Evolutionary conservation across 306 rosid genomes (phyloP).

Genomic region (Cajanus cajan): DNA sequence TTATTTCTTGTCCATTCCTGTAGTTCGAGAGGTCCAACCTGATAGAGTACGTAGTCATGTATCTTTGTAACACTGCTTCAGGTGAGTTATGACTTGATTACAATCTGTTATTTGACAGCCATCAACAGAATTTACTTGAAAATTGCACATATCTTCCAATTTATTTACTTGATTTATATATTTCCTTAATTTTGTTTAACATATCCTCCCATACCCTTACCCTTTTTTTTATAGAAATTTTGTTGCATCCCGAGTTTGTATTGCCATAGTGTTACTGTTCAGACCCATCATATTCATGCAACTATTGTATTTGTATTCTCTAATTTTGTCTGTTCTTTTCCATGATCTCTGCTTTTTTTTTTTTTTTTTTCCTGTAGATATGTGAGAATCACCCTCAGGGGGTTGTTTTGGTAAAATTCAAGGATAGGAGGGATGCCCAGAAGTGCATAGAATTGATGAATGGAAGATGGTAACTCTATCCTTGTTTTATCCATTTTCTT

Average conservation of each 20-base stretch:
- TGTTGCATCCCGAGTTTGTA: neutral
- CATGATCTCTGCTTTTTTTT: neutral
- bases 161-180: neutral
- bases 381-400: constrained; percentile 99
- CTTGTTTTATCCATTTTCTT: neutral
- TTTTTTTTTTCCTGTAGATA: constrained; percentile 51
- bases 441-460: constrained; percentile 88
- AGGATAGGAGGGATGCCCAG: constrained; percentile 91
- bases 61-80: neutral
- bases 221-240: constrained; percentile 11
- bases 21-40: neutral
- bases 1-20: neutral
- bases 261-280: neutral
- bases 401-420: constrained; percentile 84
- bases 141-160: neutral
- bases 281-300: neutral
- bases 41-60: neutral
- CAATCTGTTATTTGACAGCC: neutral
- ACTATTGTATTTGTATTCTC: constrained; percentile 4
- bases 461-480: constrained; percentile 85
- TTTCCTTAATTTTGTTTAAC: neutral
- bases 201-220: neutral
- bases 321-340: constrained; percentile 9
- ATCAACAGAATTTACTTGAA: neutral
- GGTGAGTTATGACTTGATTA: neutral